Evolutionary conservation across 495 filamentous ascomycete species (phyloP).

Genomic region (Amorphotheca resinae): DNA sequence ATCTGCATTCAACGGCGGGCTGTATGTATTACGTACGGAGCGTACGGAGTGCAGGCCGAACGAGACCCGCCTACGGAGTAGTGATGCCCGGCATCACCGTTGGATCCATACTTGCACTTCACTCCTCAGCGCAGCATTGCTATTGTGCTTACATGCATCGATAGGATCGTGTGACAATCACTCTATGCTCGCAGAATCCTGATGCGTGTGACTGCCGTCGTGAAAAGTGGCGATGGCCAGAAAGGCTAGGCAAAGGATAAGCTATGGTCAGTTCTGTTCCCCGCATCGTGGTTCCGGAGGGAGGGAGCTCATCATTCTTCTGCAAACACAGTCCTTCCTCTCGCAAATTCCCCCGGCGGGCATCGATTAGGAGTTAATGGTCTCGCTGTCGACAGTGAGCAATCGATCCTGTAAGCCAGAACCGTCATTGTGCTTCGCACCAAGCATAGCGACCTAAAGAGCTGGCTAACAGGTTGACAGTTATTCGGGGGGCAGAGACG

Average conservation of each 20-base stretch:
- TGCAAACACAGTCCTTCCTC: slow-evolving; percentile 66
- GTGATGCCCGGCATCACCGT: too few species aligned
- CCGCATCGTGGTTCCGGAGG: background rate
- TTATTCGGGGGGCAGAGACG: slow-evolving; percentile 92
- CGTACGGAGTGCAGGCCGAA: too few species aligned
- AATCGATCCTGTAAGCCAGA: slow-evolving; percentile 70
- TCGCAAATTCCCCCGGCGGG: slow-evolving; percentile 79
- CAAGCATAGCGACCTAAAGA: background rate
- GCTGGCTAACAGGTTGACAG: slow-evolving; percentile 32
- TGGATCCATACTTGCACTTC: too few species aligned
- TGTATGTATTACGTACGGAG: too few species aligned
- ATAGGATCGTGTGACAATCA: too few species aligned
- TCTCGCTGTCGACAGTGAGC: slow-evolving; percentile 70
- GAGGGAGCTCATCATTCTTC: slow-evolving; percentile 1
- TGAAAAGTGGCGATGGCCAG: slow-evolving; percentile 9
- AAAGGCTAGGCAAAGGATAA: slow-evolving; percentile 5
- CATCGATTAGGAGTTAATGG: slow-evolving; percentile 93
- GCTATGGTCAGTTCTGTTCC: slow-evolving; percentile 5
- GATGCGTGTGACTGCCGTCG: background rate
- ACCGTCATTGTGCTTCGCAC: slow-evolving; percentile 5
- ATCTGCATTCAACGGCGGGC: too few species aligned
- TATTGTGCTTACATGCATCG: too few species aligned
- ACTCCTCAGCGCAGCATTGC: too few species aligned
- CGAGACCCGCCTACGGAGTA: too few species aligned
- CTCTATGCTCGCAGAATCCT: too few species aligned